Conservation (phyloP, 345 rosid species). For the Rhodamnia argentea region DNA sequence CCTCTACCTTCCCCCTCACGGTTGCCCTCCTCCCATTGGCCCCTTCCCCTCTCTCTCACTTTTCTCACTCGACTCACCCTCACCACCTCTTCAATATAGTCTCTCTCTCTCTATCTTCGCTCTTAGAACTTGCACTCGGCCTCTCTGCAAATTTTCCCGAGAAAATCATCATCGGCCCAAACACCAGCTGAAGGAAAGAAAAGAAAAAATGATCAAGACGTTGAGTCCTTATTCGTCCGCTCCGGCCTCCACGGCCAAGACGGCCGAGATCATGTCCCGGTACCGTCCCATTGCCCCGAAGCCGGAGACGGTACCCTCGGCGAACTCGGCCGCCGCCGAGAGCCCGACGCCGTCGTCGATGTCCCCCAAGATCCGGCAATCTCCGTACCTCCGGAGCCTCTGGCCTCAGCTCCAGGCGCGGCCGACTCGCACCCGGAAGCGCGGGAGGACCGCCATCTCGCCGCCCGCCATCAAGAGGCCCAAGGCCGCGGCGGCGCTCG, state of each 20-base stretch:
- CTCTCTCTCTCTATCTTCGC: not conserved
- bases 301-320: conserved; percentile 26
- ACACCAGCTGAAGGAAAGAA: not conserved
- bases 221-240: conserved; percentile 24
- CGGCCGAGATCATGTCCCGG: conserved; percentile 90
- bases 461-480: conserved; percentile 37
- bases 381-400: conserved; percentile 66
- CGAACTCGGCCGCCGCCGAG: conserved; percentile 1
- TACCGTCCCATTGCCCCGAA: conserved; percentile 93
- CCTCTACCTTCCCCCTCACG: conserved; percentile 17
- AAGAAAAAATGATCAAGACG: conserved; percentile 66
- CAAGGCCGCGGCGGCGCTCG: conserved; percentile 5
- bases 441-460: conserved; percentile 57
- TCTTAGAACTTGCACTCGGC: not conserved
- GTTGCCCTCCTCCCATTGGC: conserved; percentile 43
- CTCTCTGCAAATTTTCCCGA: not conserved
- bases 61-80: not conserved
- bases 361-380: conserved; percentile 62
- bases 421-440: conserved; percentile 81
- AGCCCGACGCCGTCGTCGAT: conserved; percentile 27
- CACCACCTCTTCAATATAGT: not conserved
- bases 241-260: conserved; percentile 2
- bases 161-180: not conserved
- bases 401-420: conserved; percentile 88
- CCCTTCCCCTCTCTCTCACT: not conserved